phyloP scores from a whole-genome alignment of 352 stramenopile genomes.

The Peronospora destructor region DNA sequence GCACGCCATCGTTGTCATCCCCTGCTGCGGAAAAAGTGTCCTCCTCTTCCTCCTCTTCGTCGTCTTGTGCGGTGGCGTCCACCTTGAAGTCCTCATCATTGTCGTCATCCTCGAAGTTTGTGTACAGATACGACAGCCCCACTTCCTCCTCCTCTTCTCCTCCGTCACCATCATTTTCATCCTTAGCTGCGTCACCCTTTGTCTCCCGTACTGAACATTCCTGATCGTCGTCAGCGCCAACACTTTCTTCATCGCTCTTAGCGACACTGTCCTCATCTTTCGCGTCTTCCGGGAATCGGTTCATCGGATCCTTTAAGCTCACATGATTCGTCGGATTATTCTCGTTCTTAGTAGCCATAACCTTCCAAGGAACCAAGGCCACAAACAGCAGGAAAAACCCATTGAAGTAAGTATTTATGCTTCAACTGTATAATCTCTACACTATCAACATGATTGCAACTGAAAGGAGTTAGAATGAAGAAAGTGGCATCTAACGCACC shows the following conservation, averaged over 20 bases:
- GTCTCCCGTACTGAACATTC: constrained; percentile 30
- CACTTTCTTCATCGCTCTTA: constrained; percentile 22
- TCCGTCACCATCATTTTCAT: constrained; percentile 25
- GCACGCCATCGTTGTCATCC: constrained; percentile 16
- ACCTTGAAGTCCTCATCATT: constrained; percentile 35
- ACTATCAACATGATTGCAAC: too few species aligned
- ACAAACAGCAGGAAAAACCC: constrained; percentile 7
- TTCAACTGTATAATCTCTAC: constrained; percentile 3
- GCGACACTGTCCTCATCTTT: constrained; percentile 26
- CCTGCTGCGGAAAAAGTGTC: constrained; percentile 20
- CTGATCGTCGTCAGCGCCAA: constrained; percentile 23
- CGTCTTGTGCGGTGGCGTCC: constrained; percentile 27
- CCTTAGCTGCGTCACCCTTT: constrained; percentile 27
- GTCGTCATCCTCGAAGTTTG: constrained; percentile 50
- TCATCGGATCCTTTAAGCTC: constrained; percentile 14
- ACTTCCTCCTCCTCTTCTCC: constrained; percentile 39
- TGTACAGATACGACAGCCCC: constrained; percentile 59
- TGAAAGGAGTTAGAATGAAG: too few species aligned
- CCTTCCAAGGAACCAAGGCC: constrained; percentile 11
- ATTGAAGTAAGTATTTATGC: constrained; percentile 14
- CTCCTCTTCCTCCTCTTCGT: constrained; percentile 46
- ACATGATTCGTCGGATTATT: constrained; percentile 6
- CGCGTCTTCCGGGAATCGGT: constrained; percentile 10
- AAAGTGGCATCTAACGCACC: too few species aligned
- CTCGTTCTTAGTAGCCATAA: constrained; percentile 16